Evolutionary conservation across 495 filamentous ascomycete genomes (phyloP).

Genomic region (Penicillium paradoxum): DNA sequence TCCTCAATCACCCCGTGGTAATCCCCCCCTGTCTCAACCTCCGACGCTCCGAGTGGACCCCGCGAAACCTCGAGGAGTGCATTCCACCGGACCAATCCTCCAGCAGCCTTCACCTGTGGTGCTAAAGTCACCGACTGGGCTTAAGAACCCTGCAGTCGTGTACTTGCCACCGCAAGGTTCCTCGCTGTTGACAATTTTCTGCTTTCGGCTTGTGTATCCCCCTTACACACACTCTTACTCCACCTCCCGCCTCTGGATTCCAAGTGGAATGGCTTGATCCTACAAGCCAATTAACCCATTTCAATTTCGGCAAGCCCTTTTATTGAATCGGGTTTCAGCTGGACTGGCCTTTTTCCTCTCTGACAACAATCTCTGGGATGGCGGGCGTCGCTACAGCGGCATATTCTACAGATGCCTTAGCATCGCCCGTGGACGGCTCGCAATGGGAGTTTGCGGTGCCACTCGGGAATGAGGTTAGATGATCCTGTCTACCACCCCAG

Average conservation of each 20-base stretch:
- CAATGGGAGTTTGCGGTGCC: slow-evolving; percentile 48
- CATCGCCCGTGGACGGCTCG: slow-evolving; percentile 33
- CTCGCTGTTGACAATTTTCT: slow-evolving; percentile 37
- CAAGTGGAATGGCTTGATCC: slow-evolving; percentile 37
- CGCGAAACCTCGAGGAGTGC: neutral
- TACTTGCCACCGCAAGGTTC: neutral
- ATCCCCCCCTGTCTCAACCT: neutral
- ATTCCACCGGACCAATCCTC: neutral
- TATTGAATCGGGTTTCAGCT: slow-evolving; percentile 33
- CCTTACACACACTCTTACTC: slow-evolving; percentile 6
- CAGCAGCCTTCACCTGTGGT: neutral
- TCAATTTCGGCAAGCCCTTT: slow-evolving; percentile 9
- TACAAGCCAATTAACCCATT: slow-evolving; percentile 2
- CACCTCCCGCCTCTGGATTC: neutral
- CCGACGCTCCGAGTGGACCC: neutral
- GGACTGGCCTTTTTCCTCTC: slow-evolving; percentile 34
- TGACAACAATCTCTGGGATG: slow-evolving; percentile 32
- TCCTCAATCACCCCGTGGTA: neutral
- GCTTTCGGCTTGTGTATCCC: slow-evolving; percentile 22
- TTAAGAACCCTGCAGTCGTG: neutral
- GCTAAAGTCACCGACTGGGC: neutral
- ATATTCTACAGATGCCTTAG: slow-evolving; percentile 39
- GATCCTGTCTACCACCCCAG: neutral
- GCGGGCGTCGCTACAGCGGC: slow-evolving; percentile 40
- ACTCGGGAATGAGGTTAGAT: slow-evolving; percentile 37